These are phyloP conservation scores for Knoxia roxburghii DNA, from an alignment of 257 asterid species.

Conservation along the genomic window DNA sequence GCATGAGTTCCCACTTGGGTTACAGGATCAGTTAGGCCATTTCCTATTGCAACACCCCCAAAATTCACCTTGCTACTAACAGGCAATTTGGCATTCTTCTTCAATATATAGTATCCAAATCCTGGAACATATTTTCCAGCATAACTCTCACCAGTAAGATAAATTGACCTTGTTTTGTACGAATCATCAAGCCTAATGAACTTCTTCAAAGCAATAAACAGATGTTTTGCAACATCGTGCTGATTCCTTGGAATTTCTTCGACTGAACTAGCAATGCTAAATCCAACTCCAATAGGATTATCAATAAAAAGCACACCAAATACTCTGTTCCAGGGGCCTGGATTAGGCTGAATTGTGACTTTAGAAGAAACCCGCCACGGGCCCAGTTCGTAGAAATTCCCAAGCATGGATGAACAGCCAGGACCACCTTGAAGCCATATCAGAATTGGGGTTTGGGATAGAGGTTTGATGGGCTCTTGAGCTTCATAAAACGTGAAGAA, in stretches of 20 bases:
- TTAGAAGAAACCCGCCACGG: conserved; percentile 53
- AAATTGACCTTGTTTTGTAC: conserved; percentile 52
- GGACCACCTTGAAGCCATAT: conserved; percentile 95
- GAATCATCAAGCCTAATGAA: conserved; percentile 36
- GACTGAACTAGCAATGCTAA: conserved; percentile 49
- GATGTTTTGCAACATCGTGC: conserved; percentile 52
- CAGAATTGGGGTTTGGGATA: conserved; percentile 47
- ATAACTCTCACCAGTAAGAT: conserved; percentile 70
- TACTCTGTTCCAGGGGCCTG: conserved; percentile 63
- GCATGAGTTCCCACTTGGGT: conserved; percentile 70
- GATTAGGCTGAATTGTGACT: conserved; percentile 35
- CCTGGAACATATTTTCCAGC: conserved; percentile 80
- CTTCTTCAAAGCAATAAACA: conserved; percentile 46
- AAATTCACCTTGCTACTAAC: conserved; percentile 33
- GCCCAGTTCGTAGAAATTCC: conserved; percentile 67
- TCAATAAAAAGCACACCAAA: conserved; percentile 75
- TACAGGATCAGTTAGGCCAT: conserved; percentile 78
- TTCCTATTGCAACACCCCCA: conserved; percentile 73
- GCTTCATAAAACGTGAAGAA: conserved; percentile 79
- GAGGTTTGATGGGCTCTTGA: conserved; percentile 25
- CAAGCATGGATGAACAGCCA: conserved; percentile 81
- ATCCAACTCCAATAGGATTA: conserved; percentile 77
- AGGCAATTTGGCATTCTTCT: conserved; percentile 38
- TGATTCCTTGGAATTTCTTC: conserved; percentile 71
- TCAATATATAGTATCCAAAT: conserved; percentile 56